Percentiles rank a stretch among this genome's conserved stretches.
Evolutionary conservation across 441 rosid species (phyloP).

Genomic region (Flueggea neowawraea): DNA sequence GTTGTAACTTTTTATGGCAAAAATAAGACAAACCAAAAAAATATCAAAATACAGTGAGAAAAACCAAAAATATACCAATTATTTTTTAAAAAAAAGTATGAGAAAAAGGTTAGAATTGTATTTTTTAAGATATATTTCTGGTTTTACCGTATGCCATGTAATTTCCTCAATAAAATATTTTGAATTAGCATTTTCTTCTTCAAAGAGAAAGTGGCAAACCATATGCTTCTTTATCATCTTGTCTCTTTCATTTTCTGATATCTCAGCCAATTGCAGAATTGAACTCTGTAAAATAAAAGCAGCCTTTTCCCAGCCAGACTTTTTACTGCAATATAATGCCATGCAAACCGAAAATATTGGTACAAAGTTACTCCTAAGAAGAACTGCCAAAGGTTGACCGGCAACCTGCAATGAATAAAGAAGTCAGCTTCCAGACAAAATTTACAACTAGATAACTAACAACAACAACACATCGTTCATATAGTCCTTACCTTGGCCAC

Average conservation of each 20-base stretch:
- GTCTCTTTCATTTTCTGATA: constrained; percentile 90
- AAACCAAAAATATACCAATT: too few relatives aligned
- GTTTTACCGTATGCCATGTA: too few relatives aligned
- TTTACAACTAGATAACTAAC: neutral
- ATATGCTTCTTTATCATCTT: constrained; percentile 78
- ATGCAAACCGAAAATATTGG: constrained; percentile 87
- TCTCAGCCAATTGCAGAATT: constrained; percentile 62
- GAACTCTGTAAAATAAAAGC: constrained; percentile 71
- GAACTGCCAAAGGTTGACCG: constrained; percentile 53
- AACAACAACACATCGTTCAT: neutral
- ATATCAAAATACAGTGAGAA: too few relatives aligned
- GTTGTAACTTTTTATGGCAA: too few relatives aligned
- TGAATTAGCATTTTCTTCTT: neutral
- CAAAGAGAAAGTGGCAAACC: constrained; percentile 40
- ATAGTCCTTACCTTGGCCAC: constrained; percentile 65
- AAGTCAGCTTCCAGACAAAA: constrained; percentile 10
- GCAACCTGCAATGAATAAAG: constrained; percentile 58
- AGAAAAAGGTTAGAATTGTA: too few relatives aligned
- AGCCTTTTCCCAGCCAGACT: constrained; percentile 57
- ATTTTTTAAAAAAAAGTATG: too few relatives aligned
- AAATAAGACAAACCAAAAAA: too few relatives aligned
- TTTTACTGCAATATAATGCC: constrained; percentile 73
- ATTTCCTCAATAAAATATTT: neutral
- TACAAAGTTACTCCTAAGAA: constrained; percentile 80
- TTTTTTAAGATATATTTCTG: too few relatives aligned